Base-by-base conservation (phyloP, 2,329 filamentous ascomycete species). In the Podosphaera xanthii region DNA sequence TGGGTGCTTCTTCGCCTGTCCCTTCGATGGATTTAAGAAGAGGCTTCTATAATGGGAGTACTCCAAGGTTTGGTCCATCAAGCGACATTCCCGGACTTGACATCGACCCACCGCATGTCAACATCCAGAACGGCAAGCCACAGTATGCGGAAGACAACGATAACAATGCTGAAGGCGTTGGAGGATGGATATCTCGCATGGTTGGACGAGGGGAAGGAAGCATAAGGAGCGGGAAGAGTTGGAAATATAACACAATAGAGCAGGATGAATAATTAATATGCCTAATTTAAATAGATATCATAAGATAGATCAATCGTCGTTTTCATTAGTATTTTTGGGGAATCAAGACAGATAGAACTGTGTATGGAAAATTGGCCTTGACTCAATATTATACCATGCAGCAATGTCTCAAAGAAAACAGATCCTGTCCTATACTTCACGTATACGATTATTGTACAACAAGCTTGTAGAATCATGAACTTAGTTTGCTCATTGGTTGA, bases 71-170 rank as follows among this genome's bases (percentile, higher is more conserved):
- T 61, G 80, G 77, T 10, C 73, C 83, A 1, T 80, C 84, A 3
- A 80, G 75, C 63, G 81, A 82, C 6, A 89, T 95, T 61, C 88
- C 89, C 0, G 83, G 85, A 7, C 76, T 96, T 60, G 82, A 88
- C 65, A 86, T 96, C 60, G 83, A 94, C 48, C 86, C 87, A 4
- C 87, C 88, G 0, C 76, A 81, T 57, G 75, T 87, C 1, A 70
- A 73, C 35, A 71, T 75, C 50, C 70, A 72, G 48, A 75, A 76
- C 61, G 75, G 75, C 59, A 80, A 78, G 67, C 70, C 74, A 9
- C 69, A 73, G 55, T 68, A 71, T 58, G 61, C 63, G 34, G 54
- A 67, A 65, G 60, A 67, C 64, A 63, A 68, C 61, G 65, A 65
- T 22, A 61, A 59, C 22, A 60, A 68, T 44, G 69, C 65, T 30